These are phyloP conservation scores for Tolypocladium nubicola DNA, from an alignment of 2,329 filamentous ascomycete species.

Conservation along the genomic window DNA sequence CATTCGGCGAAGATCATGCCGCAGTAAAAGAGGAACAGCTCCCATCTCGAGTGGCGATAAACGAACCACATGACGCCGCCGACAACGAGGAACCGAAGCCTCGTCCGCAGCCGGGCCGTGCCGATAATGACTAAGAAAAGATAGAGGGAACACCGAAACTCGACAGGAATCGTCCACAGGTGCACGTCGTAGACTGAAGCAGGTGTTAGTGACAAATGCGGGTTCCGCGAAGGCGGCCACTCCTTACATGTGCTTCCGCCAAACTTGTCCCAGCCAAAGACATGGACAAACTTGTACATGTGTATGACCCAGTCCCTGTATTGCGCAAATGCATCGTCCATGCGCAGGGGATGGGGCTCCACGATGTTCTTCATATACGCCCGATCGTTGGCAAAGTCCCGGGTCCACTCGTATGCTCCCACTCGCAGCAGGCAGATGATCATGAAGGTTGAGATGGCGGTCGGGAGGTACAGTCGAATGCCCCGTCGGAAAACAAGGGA, in stretches of 20 bases:
- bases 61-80: slow-evolving; percentile 29
- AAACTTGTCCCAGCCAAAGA: slow-evolving; percentile 39
- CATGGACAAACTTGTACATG: slow-evolving; percentile 38
- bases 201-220: slow-evolving; percentile 8
- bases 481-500: slow-evolving; percentile 41
- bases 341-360: slow-evolving; percentile 33
- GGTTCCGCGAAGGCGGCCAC: not conserved
- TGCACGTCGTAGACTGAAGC: slow-evolving; percentile 40
- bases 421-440: slow-evolving; percentile 32
- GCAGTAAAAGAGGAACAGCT: slow-evolving; percentile 42
- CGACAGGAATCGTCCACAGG: slow-evolving; percentile 53
- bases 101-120: slow-evolving; percentile 32
- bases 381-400: slow-evolving; percentile 31
- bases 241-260: slow-evolving; percentile 33
- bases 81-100: slow-evolving; percentile 31
- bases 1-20: slow-evolving; percentile 46
- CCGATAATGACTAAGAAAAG: slow-evolving; percentile 44
- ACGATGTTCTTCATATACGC: slow-evolving; percentile 35
- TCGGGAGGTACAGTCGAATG: slow-evolving; percentile 41
- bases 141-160: slow-evolving; percentile 47
- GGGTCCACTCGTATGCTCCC: slow-evolving; percentile 37
- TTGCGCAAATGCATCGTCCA: slow-evolving; percentile 27
- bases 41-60: slow-evolving; percentile 40
- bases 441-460: slow-evolving; percentile 37
- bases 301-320: slow-evolving; percentile 33